A percentile compares a stretch with the other conserved stretches of the same genome.
phyloP scores from a whole-genome alignment of 2,329 filamentous ascomycete genomes.

The Setomelanomma holmii region DNA sequence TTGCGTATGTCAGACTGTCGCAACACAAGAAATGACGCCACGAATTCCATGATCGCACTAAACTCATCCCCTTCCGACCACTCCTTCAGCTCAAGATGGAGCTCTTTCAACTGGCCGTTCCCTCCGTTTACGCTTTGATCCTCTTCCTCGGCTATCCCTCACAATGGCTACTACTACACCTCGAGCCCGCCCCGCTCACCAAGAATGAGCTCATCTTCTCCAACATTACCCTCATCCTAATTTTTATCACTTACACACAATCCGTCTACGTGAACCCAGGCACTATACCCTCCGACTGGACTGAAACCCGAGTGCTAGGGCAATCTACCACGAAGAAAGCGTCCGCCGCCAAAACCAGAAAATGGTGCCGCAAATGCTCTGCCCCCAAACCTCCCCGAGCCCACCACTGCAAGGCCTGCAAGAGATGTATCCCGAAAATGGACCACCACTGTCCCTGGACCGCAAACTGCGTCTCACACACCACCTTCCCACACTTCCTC shows the following conservation, averaged over 20 bases:
- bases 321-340: slow-evolving; percentile 4
- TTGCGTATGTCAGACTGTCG: no score
- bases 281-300: slow-evolving; percentile 52
- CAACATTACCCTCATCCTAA: slow-evolving; percentile 68
- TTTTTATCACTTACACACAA: slow-evolving; percentile 74
- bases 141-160: slow-evolving; percentile 74
- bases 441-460: slow-evolving; percentile 91
- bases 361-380: slow-evolving; percentile 80
- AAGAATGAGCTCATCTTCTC: slow-evolving; percentile 66
- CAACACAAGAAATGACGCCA: background rate
- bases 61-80: slow-evolving; percentile 1
- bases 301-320: slow-evolving; percentile 11
- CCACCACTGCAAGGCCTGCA: slow-evolving; percentile 82
- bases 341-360: slow-evolving; percentile 38
- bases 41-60: background rate
- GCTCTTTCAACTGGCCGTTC: slow-evolving; percentile 65
- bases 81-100: slow-evolving; percentile 24
- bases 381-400: slow-evolving; percentile 77
- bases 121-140: slow-evolving; percentile 70
- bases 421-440: slow-evolving; percentile 78
- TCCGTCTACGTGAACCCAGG: slow-evolving; percentile 68
- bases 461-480: slow-evolving; percentile 80
- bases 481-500: slow-evolving; percentile 81
- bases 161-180: slow-evolving; percentile 70
- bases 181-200: slow-evolving; percentile 66